phyloP scores from a whole-genome alignment of 345 rosid species.

The Diplotaxis tenuifolia region DNA sequence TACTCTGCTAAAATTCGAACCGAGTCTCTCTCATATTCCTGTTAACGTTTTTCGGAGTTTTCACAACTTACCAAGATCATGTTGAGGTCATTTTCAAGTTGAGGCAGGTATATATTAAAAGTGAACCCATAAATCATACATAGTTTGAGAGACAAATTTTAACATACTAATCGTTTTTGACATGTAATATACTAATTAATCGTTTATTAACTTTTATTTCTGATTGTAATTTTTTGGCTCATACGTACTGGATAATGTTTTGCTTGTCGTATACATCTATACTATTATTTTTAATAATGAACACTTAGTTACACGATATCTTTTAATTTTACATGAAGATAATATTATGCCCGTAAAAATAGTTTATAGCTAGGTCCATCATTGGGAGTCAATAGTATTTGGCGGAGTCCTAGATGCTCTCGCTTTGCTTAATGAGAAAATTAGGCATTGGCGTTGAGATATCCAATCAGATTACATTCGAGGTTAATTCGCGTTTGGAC shows the following conservation, averaged over 20 bases:
- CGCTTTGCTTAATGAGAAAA: not conserved
- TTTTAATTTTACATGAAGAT: not conserved
- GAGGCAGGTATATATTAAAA: not conserved
- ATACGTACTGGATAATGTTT: not conserved
- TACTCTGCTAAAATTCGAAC: not conserved
- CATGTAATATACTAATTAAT: not conserved
- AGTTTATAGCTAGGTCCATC: not conserved
- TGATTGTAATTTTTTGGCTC: not conserved
- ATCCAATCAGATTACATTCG: too few relatives aligned
- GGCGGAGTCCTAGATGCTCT: not conserved
- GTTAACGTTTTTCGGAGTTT: not conserved
- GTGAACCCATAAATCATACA: not conserved
- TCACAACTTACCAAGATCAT: not conserved
- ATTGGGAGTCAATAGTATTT: not conserved
- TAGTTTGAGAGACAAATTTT: not conserved
- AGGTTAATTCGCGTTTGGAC: too few relatives aligned
- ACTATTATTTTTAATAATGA: too few relatives aligned
- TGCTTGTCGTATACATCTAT: not conserved
- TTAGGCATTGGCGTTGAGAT: too few relatives aligned
- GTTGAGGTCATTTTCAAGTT: not conserved
- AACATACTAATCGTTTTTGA: not conserved
- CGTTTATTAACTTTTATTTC: not conserved
- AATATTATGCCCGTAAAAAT: not conserved
- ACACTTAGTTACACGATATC: not conserved
- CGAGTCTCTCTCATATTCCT: not conserved